These are phyloP conservation scores for Solanum arcanum DNA, from an alignment of 257 asterid species.

Conservation along the genomic window DNA sequence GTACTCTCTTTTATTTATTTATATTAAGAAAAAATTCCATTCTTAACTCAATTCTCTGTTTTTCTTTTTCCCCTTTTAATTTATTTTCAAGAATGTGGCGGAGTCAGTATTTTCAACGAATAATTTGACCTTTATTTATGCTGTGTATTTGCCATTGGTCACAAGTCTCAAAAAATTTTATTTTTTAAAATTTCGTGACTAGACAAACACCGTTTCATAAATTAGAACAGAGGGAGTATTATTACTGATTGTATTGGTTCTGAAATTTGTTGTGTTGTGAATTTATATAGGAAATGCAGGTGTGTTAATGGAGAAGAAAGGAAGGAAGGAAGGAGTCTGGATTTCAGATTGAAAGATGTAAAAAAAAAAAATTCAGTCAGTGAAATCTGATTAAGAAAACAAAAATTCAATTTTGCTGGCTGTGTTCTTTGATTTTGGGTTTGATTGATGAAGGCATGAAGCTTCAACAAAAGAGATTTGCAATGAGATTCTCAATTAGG, in stretches of 20 bases:
- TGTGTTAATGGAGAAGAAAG: conserved; percentile 16
- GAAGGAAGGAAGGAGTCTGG: conserved; percentile 9
- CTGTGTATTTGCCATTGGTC: background rate
- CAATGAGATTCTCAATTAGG: conserved; percentile 14
- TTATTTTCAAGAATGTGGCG: background rate
- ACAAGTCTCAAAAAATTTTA: background rate
- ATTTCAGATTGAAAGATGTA: conserved; percentile 28
- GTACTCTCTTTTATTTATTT: conserved; percentile 8
- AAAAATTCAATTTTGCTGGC: background rate
- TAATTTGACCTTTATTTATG: background rate
- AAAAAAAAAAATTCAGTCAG: background rate
- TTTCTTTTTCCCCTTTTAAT: background rate
- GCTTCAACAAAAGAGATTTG: conserved; percentile 2
- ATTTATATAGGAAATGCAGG: conserved; percentile 17
- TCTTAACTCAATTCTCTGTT: background rate
- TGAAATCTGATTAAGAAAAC: background rate
- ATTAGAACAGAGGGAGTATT: background rate
- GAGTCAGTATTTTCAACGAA: background rate
- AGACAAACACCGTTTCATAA: background rate
- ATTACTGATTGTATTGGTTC: background rate
- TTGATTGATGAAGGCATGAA: conserved; percentile 3
- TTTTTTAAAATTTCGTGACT: background rate
- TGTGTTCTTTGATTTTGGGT: conserved; percentile 5
- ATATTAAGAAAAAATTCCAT: background rate
- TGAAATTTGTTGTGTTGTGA: background rate